These are phyloP conservation scores for Teunomyces cretensis DNA, from an alignment of 805 yeast genomes.

Conservation along the genomic window DNA sequence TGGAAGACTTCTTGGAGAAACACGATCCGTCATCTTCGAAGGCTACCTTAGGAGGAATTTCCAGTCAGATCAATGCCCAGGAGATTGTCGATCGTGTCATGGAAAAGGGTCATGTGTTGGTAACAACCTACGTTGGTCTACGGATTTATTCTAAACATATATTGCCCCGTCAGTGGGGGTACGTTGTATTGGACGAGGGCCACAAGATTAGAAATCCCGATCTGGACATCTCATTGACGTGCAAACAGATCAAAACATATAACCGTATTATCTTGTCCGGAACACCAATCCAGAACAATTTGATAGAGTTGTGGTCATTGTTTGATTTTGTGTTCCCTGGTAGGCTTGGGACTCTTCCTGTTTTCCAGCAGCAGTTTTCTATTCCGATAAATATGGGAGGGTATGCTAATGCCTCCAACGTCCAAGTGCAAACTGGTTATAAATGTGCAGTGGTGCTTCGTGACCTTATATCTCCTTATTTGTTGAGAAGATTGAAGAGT, in stretches of 20 bases:
- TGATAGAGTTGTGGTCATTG: slow-evolving; percentile 89
- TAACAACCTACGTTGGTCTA: slow-evolving; percentile 90
- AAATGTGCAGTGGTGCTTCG: slow-evolving; percentile 91
- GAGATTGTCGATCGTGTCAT: slow-evolving; percentile 58
- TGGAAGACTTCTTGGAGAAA: slow-evolving; percentile 51
- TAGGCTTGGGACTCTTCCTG: slow-evolving; percentile 88
- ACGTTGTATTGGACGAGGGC: slow-evolving; percentile 91
- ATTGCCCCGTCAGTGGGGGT: slow-evolving; percentile 79
- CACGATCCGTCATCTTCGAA: slow-evolving; percentile 36
- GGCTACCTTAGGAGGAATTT: slow-evolving; percentile 22
- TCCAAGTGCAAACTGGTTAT: slow-evolving; percentile 94
- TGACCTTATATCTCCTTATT: slow-evolving; percentile 86
- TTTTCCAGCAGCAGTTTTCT: slow-evolving; percentile 89
- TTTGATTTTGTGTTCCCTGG: slow-evolving; percentile 97
- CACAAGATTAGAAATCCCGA: slow-evolving; percentile 96
- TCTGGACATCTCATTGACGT: slow-evolving; percentile 77
- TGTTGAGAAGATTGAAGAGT: slow-evolving; percentile 80
- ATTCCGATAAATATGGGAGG: slow-evolving; percentile 96
- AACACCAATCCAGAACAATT: slow-evolving; percentile 93
- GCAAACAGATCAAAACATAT: slow-evolving; percentile 82
- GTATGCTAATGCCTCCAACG: slow-evolving; percentile 93
- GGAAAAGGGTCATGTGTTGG: slow-evolving; percentile 73
- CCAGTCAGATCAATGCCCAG: slow-evolving; percentile 41
- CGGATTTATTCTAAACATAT: slow-evolving; percentile 62
- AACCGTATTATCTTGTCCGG: slow-evolving; percentile 89